Evolutionary conservation across 164 flowering plant species (phyloP), one percentile per base, ranked within the genome.

Genomic region (Macadamia tetraphylla): DNA sequence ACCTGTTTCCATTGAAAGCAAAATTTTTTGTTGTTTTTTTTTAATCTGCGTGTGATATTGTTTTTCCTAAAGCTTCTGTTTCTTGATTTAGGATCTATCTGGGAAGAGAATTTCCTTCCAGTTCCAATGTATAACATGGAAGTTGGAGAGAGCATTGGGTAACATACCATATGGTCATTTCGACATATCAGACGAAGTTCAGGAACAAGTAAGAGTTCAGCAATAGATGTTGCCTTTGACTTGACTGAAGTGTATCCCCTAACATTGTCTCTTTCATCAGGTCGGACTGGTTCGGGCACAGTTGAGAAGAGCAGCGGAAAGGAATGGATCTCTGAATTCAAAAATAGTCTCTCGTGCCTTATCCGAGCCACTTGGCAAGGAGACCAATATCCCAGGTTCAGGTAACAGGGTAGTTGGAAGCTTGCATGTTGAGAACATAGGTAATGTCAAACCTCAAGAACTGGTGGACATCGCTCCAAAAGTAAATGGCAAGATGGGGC

Each of bases 161-260:
- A 78, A 69, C 62, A 51, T 94, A 30, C 92, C 94, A 9, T 88
- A 81, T 72, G 83, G 87, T 69, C 79, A 73, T 35, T 85, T 84
- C 62, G 81, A 87, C 53, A 84, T 94, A 76, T 87, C 98, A 13
- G 96, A 89, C 66, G 98, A 94, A 83, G 96, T 94, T 53, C 88
- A 77, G 58, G 98, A 91, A 76, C 97, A 91, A 93, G 98, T 94
- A 80, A 1, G 48, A 29, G 15, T 65, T 58, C 29, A 18, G 68
- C 32, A 70, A 9, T 30, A 32, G 65, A 40, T 30, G 3, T 6
- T 59, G 12, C 60, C 57, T 18, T 55, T 64, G 15, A 56, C 48
- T 67, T 60, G 10, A 13, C 18, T 55, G 53, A 40, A 32, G 29
- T 44, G 18, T 44, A 57, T n/a, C 13, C 15, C 0, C 35, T 67